Percentiles rank a stretch among this genome's conserved stretches.
Conservation (phyloP, 2,329 filamentous ascomycete species). For the Beauveria medogensis region DNA sequence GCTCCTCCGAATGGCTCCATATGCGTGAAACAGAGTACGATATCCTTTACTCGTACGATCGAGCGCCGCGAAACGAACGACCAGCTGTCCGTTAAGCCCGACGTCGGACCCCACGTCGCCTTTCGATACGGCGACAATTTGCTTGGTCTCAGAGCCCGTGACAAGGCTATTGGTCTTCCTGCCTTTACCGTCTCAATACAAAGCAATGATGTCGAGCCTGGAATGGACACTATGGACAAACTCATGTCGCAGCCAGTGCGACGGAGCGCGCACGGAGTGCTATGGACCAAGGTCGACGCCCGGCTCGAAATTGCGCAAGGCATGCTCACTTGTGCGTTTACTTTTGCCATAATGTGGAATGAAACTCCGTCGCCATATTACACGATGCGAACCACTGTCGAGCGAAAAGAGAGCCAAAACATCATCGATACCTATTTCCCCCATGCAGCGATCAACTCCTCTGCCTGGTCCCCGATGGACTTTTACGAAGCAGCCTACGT, state of each 20-base stretch:
- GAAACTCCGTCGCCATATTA: conserved; percentile 25
- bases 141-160: neutral
- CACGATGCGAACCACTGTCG: conserved; percentile 20
- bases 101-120: conserved; percentile 15
- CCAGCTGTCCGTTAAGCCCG: conserved; percentile 11
- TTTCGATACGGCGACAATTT: conserved; percentile 1
- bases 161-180: neutral
- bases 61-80: conserved; percentile 9
- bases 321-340: conserved; percentile 17
- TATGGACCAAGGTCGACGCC: conserved; percentile 29
- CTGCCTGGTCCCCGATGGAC: conserved; percentile 37
- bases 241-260: neutral
- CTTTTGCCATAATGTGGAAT: conserved; percentile 35
- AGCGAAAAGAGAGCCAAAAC: conserved; percentile 25
- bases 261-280: conserved; percentile 18
- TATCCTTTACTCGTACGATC: conserved; percentile 22
- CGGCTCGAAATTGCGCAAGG: neutral
- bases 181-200: neutral
- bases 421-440: conserved; percentile 31
- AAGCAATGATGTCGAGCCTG: neutral
- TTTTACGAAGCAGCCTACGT: conserved; percentile 66
- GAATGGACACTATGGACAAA: conserved; percentile 13
- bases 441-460: neutral
- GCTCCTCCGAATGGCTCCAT: conserved; percentile 15
- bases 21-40: conserved; percentile 18